phyloP scores from a whole-genome alignment of 129 eudicot species.

The Flaveria robusta region DNA sequence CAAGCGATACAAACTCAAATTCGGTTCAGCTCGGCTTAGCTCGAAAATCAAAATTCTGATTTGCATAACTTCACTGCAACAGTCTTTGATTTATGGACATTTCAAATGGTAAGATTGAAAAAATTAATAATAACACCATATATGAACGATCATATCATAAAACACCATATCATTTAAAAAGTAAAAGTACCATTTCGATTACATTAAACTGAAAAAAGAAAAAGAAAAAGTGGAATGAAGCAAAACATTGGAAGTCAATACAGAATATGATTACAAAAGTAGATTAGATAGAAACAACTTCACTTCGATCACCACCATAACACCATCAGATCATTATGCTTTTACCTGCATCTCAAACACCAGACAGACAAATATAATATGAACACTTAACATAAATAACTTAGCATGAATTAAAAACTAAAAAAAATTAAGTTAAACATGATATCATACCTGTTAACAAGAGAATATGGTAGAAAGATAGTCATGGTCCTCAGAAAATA shows the following conservation, averaged over 20 bases:
- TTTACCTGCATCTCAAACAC: not conserved
- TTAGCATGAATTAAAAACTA: not conserved
- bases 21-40: too few species aligned
- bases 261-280: not conserved
- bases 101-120: too few species aligned
- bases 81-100: not conserved
- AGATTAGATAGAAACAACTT: not conserved
- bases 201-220: conserved; percentile 24
- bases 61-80: not conserved
- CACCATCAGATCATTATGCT: not conserved
- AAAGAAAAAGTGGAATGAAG: not conserved
- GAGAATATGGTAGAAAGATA: conserved; percentile 45
- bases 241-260: not conserved
- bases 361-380: not conserved
- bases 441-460: conserved; percentile 24
- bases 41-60: not conserved
- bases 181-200: not conserved
- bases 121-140: too few species aligned
- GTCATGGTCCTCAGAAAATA: conserved; percentile 49
- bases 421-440: not conserved
- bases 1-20: too few species aligned
- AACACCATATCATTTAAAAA: not conserved
- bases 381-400: not conserved
- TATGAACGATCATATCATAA: not conserved
- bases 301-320: not conserved